These are phyloP conservation scores for Sporothrix dimorphospora DNA, from an alignment of 2,329 filamentous ascomycete species.

Conservation along the genomic window DNA sequence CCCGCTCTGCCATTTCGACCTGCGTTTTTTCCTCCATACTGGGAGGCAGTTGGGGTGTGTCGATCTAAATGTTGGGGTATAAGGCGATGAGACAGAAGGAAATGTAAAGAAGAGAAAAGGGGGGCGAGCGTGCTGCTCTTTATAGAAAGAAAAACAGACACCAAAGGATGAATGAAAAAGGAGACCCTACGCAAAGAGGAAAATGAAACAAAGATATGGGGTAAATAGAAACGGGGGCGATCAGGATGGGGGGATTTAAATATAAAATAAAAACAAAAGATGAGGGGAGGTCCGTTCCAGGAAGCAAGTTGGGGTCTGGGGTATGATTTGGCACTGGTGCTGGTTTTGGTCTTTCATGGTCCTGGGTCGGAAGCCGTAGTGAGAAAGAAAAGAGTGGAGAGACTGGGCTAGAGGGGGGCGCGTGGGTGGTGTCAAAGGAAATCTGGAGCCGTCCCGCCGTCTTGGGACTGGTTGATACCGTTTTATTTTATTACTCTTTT, in stretches of 20 bases:
- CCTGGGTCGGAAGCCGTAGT: background rate
- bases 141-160: background rate
- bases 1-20: constrained; percentile 24
- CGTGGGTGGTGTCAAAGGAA: background rate
- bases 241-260: constrained; percentile 6
- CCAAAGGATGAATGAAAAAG: background rate
- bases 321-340: background rate
- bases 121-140: background rate
- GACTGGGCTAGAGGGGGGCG: background rate
- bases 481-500: too few species aligned
- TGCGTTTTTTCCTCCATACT: constrained; percentile 24
- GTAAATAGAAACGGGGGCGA: background rate
- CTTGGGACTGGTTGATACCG: background rate
- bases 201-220: background rate
- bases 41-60: background rate
- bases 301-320: background rate
- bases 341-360: background rate
- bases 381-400: background rate
- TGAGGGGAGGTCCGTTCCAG: background rate
- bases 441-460: background rate
- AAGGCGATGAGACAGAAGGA: background rate
- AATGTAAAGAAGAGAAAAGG: background rate
- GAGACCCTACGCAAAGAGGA: background rate
- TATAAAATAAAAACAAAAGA: background rate
- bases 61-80: background rate